Percentiles rank a stretch among this genome's conserved stretches.
These are phyloP conservation scores for Triglochin maritima DNA, from an alignment of 106 monocot species.

Conservation along the genomic window DNA sequence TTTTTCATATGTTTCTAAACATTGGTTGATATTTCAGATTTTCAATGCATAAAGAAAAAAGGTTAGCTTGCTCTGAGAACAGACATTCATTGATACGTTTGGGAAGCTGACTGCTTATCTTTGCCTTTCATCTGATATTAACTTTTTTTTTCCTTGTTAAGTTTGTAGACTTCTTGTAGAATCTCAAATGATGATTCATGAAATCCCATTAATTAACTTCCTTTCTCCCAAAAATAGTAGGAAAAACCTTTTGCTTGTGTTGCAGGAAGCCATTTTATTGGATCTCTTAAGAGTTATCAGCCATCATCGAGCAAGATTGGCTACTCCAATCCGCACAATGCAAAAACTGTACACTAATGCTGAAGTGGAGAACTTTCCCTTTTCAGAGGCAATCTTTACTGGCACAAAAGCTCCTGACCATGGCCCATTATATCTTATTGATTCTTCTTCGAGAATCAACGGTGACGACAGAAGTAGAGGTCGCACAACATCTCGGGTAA, in stretches of 20 bases:
- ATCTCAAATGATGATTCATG: too few species aligned
- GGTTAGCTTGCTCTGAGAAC: too few species aligned
- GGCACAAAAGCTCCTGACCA: conserved; percentile 1
- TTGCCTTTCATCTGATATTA: too few species aligned
- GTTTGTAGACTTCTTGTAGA: too few species aligned
- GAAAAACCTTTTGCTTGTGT: background rate
- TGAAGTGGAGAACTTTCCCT: conserved; percentile 17
- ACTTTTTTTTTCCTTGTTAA: too few species aligned
- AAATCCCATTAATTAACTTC: too few species aligned
- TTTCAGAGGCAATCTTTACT: conserved; percentile 16
- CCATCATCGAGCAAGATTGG: conserved; percentile 26
- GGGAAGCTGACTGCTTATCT: too few species aligned
- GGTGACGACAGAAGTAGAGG: conserved; percentile 10
- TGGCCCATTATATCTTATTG: conserved; percentile 8
- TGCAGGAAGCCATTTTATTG: conserved; percentile 21
- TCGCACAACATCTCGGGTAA: background rate
- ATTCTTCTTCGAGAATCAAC: conserved; percentile 14
- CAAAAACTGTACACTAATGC: conserved; percentile 21
- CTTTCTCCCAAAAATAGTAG: too few species aligned
- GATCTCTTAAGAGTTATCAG: conserved; percentile 25
- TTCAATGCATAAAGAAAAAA: too few species aligned
- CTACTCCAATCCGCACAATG: conserved; percentile 29
- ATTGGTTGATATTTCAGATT: too few species aligned
- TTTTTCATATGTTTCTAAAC: too few species aligned
- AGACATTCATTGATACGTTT: too few species aligned